These are phyloP conservation scores for Quercus phellos DNA, from an alignment of 331 rosid genomes.

Conservation along the genomic window DNA sequence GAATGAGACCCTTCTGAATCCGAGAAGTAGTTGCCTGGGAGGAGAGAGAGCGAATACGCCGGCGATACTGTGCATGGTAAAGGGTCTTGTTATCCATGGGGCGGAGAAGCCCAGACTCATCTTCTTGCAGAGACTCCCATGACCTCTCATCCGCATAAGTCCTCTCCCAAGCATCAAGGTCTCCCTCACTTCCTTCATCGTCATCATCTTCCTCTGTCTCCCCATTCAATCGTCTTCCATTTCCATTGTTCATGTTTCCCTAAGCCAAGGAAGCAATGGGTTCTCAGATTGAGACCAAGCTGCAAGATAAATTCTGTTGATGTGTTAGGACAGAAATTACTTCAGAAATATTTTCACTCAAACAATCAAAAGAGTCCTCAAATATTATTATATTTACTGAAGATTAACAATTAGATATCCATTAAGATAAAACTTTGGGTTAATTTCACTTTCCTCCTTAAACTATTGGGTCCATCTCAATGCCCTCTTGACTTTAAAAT, in stretches of 20 bases:
- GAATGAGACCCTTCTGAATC: constrained; percentile 94
- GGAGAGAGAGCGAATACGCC: constrained; percentile 73
- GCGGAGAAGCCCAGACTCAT: constrained; percentile 91
- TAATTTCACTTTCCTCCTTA: too few species aligned
- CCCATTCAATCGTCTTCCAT: constrained; percentile 45
- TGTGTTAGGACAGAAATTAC: background rate
- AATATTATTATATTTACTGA: background rate
- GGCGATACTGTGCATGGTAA: constrained; percentile 82
- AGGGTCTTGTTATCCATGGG: constrained; percentile 71
- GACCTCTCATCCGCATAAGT: constrained; percentile 92
- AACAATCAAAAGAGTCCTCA: too few species aligned
- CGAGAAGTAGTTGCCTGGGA: constrained; percentile 57
- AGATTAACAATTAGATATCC: background rate
- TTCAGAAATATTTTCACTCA: too few species aligned
- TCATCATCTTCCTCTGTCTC: constrained; percentile 75
- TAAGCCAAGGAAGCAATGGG: constrained; percentile 13
- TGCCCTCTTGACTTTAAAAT: too few species aligned
- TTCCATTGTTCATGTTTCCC: constrained; percentile 60
- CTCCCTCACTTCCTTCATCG: constrained; percentile 55
- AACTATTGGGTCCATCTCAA: too few species aligned
- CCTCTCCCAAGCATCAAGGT: constrained; percentile 86
- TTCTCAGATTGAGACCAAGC: constrained; percentile 9
- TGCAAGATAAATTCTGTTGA: background rate
- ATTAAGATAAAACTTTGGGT: background rate
- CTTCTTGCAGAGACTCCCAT: constrained; percentile 91